phyloP scores from a whole-genome alignment of 371 early-diverging fungal genomes.

The Saksenaea vasiformis region DNA sequence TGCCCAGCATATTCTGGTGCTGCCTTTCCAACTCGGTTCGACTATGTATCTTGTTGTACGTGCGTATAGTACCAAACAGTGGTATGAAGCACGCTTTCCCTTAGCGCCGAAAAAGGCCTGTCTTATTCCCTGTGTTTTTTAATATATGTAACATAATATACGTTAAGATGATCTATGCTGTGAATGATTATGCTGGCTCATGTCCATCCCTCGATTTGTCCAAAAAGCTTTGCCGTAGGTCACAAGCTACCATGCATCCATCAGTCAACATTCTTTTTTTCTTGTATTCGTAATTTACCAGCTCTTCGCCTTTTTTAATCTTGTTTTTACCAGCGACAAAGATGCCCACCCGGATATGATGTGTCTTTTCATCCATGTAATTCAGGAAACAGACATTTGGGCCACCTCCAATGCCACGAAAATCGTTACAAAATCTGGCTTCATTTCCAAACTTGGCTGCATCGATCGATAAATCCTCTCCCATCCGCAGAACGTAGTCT shows the following conservation, averaged over 20 bases:
- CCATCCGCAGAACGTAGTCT: slow-evolving; percentile 50
- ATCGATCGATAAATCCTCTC: slow-evolving; percentile 49
- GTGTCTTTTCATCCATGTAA: slow-evolving; percentile 48
- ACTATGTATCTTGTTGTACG: slow-evolving; percentile 28
- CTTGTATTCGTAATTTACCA: slow-evolving; percentile 26
- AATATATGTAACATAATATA: background rate
- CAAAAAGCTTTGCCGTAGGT: slow-evolving; percentile 57
- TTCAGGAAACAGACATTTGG: slow-evolving; percentile 57
- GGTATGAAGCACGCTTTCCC: slow-evolving; percentile 33
- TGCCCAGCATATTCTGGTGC: slow-evolving; percentile 25
- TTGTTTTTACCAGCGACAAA: slow-evolving; percentile 49
- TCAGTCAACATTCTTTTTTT: background rate
- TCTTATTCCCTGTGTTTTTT: slow-evolving; percentile 34
- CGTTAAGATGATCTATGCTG: background rate
- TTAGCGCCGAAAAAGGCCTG: slow-evolving; percentile 18
- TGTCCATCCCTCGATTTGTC: slow-evolving; percentile 52
- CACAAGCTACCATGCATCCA: slow-evolving; percentile 30
- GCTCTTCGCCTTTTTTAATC: slow-evolving; percentile 53
- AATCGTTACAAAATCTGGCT: slow-evolving; percentile 56
- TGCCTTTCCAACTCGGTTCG: slow-evolving; percentile 24
- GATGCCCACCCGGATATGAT: slow-evolving; percentile 49
- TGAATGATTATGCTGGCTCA: slow-evolving; percentile 41
- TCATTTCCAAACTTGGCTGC: slow-evolving; percentile 54
- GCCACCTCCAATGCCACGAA: slow-evolving; percentile 47
- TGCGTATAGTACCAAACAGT: slow-evolving; percentile 34